Evolutionary conservation across 106 monocot genomes (phyloP).

Genomic region (Dendrobium chrysotoxum): DNA sequence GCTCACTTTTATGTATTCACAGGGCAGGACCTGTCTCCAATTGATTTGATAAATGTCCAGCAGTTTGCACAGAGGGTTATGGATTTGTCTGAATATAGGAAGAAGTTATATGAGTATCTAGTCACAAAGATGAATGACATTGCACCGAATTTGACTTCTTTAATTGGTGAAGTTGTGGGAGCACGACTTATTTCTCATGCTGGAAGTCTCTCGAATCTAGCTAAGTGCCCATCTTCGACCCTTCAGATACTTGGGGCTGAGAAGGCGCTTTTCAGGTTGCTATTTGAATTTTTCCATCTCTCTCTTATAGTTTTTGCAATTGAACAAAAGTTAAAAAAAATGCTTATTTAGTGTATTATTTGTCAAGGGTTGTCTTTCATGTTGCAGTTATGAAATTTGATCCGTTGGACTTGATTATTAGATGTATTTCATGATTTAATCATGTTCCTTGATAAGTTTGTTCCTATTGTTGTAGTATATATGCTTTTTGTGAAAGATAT

Average conservation of each 20-base stretch:
- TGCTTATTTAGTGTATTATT: background rate
- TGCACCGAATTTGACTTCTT: conserved; percentile 82
- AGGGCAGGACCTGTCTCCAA: conserved; percentile 86
- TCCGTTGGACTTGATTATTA: background rate
- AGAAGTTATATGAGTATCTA: conserved; percentile 81
- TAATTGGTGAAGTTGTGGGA: conserved; percentile 91
- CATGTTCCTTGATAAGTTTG: background rate
- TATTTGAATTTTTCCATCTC: background rate
- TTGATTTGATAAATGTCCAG: conserved; percentile 88
- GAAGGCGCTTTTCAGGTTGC: conserved; percentile 95
- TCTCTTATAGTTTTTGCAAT: background rate
- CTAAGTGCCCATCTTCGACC: conserved; percentile 85
- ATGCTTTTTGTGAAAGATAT: background rate
- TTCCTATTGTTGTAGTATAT: background rate
- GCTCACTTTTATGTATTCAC: conserved; percentile 12
- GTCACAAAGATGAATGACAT: conserved; percentile 90
- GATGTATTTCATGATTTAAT: background rate
- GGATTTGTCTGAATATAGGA: conserved; percentile 78
- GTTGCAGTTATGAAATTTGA: background rate
- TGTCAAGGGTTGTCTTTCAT: background rate
- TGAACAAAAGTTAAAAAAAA: background rate
- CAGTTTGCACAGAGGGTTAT: conserved; percentile 80
- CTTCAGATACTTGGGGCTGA: conserved; percentile 97
- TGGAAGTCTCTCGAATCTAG: conserved; percentile 85
- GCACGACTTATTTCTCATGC: conserved; percentile 95